Base-by-base conservation (phyloP, 805 yeast species). In the Saturnispora gosingensis region DNA sequence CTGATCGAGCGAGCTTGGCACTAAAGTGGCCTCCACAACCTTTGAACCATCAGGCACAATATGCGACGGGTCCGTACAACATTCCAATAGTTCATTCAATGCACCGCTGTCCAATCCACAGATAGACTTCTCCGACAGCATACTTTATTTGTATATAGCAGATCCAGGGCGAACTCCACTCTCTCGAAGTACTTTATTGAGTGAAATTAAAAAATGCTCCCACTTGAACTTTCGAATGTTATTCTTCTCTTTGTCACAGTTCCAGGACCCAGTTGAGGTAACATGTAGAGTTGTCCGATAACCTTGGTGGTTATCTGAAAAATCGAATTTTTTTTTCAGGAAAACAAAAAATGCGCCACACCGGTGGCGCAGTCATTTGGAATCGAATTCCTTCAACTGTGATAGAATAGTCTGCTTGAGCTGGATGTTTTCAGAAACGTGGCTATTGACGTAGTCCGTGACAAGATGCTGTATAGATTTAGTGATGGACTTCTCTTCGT, bases 41-140 rank as follows among this genome's bases (percentile, higher is more conserved):
- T 25, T 27, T 2, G 51, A 46, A 8, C 51, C 51, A 25, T 43
- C 16, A 7, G 45, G 45, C 4, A 40, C 46, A 13, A 53, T 5
- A 50, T 56, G 58, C 1, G 53, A 43, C 3, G 54, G 53, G 45
- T 56, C 58, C 45, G 54, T 53, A 35, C 58, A 56, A 35, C 58
- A 56, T 43, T 56, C 51, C 9, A 53, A 32, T 8, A 56, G 44
- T 22, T 56, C 56, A 32, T 49, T 53, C 16, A 56, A 47, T 5
- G 52, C 32, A 11, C 49, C 50, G 11, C 50, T 11, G 35, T 51
- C 54, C 5, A 50, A 47, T 16, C 43, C 50, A 35, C 56, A 56
- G 32, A 45, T 30, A 27, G 47, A 45, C 38, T 45, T 45, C 10
- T 30, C 47, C n/a, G 44, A 24, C 22, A 40, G n/a, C 42, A 38